Evolutionary conservation across 2,329 filamentous ascomycete species (phyloP), one percentile per base, ranked within the genome.

Genomic region (Botrytis medusae): DNA sequence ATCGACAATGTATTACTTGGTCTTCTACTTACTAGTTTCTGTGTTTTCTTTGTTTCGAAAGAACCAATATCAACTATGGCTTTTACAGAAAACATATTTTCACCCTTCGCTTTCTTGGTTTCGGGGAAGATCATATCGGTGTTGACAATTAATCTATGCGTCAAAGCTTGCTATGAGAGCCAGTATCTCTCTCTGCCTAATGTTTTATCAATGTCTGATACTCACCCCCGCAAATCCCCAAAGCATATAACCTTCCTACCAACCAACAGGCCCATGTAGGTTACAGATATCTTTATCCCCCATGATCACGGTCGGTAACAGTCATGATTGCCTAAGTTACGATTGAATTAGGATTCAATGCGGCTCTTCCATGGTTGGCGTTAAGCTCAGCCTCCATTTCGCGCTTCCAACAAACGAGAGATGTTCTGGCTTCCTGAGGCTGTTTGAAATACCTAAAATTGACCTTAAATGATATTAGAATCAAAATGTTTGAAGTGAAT

Each of bases 301-400:
- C 16, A 9, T n/a, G 4, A n/a, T 67, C 32, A 32, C 16, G 46
- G 44, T 18, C 63, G 32, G 3, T 51, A 18, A 25, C 29, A 25
- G 8, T 32, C 32, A 51, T 37, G 32, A 54, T 44, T 54, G 22
- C 32, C 44, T 29, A n/a, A 12, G 9, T 67, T n/a, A 6, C 10
- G 42, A 20, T 34, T 37, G 63, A 25, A 9, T 34, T 37, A 51
- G 32, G 34, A 37, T 34, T 42, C 37, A 37, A 32, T 44, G 46
- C 60, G 46, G 59, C 42, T 71, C 32, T n/a, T n/a, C 48, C 8
- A 10, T n/a, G 59, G 67, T 63, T 32, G 46, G 69, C 69, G 60
- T 64, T 51, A 65, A 54, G 62, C 60, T 71, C 46, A 40, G 46
- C 69, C 60, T 54, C 32, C 32, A 16, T 9, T 34, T 71, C 32